Conservation (phyloP, 1,284 basidiomycete genomes). For the Sporisorium scitamineum region DNA sequence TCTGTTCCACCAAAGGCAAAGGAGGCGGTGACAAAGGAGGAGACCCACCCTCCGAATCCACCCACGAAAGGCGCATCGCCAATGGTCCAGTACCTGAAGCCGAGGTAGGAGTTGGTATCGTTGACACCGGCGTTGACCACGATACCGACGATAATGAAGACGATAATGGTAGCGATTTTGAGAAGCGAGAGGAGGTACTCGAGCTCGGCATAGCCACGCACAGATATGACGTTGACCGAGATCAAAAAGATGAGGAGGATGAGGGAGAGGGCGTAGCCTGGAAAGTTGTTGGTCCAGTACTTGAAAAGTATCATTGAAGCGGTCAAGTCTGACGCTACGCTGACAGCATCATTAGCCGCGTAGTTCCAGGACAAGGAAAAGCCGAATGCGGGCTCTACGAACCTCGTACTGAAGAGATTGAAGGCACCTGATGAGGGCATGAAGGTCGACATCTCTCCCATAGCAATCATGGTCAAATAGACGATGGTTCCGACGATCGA, state of each 20-base stretch:
- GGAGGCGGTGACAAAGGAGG: slow-evolving; percentile 81
- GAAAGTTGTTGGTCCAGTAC: slow-evolving; percentile 48
- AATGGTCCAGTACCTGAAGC: slow-evolving; percentile 67
- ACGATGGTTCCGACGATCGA: slow-evolving; percentile 66
- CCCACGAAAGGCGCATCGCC: slow-evolving; percentile 72
- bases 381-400: slow-evolving; percentile 45
- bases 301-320: slow-evolving; percentile 41
- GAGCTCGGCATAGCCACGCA: slow-evolving; percentile 78
- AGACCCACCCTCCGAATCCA: slow-evolving; percentile 65
- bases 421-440: slow-evolving; percentile 64
- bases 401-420: slow-evolving; percentile 58
- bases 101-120: slow-evolving; percentile 41
- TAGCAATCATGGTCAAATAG: slow-evolving; percentile 68
- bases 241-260: slow-evolving; percentile 71
- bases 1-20: slow-evolving; percentile 77
- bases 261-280: slow-evolving; percentile 39
- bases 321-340: slow-evolving; percentile 74
- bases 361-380: slow-evolving; percentile 53
- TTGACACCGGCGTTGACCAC: slow-evolving; percentile 55
- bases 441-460: slow-evolving; percentile 61
- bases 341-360: slow-evolving; percentile 56
- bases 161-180: slow-evolving; percentile 41
- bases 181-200: slow-evolving; percentile 43
- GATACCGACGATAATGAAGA: slow-evolving; percentile 50
- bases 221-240: slow-evolving; percentile 71